Conservation (phyloP, 352 stramenopile species). For the Phytophthora parvispora region DNA sequence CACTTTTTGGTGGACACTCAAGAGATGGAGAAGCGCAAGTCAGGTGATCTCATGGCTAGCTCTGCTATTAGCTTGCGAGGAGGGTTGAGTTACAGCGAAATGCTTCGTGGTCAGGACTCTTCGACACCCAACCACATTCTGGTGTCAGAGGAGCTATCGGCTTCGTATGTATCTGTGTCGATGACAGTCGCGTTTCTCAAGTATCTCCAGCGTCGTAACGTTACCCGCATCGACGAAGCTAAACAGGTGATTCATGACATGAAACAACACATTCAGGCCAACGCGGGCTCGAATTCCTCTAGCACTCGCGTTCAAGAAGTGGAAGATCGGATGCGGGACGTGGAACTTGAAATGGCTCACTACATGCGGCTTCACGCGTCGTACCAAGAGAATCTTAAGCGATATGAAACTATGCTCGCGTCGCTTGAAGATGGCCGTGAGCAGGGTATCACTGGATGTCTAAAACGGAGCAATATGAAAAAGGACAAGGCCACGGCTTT, state of each 20-base stretch:
- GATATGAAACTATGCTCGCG: constrained; percentile 68
- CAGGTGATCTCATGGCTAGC: constrained; percentile 44
- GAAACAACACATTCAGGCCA: constrained; percentile 58
- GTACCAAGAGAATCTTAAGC: constrained; percentile 78
- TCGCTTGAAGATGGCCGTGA: constrained; percentile 85
- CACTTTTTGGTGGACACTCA: constrained; percentile 85
- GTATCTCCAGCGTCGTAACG: constrained; percentile 78
- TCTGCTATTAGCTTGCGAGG: constrained; percentile 39
- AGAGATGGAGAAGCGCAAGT: constrained; percentile 58
- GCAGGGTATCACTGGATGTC: constrained; percentile 82
- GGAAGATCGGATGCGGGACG: constrained; percentile 58
- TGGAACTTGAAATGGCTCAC: constrained; percentile 64
- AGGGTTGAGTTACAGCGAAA: constrained; percentile 64
- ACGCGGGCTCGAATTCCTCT: constrained; percentile 7
- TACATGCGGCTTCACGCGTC: constrained; percentile 68
- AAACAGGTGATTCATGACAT: constrained; percentile 63
- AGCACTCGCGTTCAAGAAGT: constrained; percentile 31
- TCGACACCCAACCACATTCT: constrained; percentile 75
- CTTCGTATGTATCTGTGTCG: constrained; percentile 85
- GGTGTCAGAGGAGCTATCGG: constrained; percentile 85
- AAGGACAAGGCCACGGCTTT: constrained; percentile 89
- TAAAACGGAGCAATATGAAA: constrained; percentile 90
- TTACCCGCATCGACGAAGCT: constrained; percentile 66
- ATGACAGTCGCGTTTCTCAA: constrained; percentile 86
- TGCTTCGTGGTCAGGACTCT: constrained; percentile 69